These are phyloP conservation scores for Sclerotinia trifoliorum DNA, from an alignment of 2,329 filamentous ascomycete genomes.

Conservation along the genomic window DNA sequence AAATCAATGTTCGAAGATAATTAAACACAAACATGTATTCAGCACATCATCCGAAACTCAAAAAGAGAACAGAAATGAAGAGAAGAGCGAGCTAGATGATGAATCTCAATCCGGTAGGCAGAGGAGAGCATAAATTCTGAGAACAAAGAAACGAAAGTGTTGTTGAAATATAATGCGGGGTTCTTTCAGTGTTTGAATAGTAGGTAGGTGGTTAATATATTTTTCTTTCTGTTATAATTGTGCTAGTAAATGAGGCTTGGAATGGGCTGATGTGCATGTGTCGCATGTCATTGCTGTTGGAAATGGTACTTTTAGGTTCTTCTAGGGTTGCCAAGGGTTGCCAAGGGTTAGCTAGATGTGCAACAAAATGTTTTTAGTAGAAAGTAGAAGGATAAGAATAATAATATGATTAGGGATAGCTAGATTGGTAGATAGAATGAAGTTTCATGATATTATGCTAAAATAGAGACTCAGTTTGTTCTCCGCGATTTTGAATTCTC, in stretches of 20 bases:
- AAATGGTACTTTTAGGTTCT: background rate
- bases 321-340: background rate
- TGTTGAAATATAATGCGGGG: background rate
- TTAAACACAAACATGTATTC: background rate
- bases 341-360: slow-evolving; percentile 13
- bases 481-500: background rate
- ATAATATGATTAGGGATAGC: background rate
- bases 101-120: too few relatives aligned
- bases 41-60: background rate
- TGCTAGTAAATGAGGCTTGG: too few relatives aligned
- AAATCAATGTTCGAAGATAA: background rate
- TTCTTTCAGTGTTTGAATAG: background rate
- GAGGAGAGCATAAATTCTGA: background rate
- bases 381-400: background rate
- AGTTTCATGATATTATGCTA: background rate
- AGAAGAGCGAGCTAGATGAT: background rate
- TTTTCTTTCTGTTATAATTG: too few relatives aligned
- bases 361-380: background rate
- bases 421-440: too few relatives aligned
- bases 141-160: too few relatives aligned
- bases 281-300: too few relatives aligned
- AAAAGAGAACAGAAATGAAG: background rate
- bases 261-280: too few relatives aligned
- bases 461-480: too few relatives aligned
- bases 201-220: too few relatives aligned